Evolutionary conservation across 1,139 yeast species (phyloP), one percentile per base, ranked within the genome.

Genomic region (Pichia sp.): DNA sequence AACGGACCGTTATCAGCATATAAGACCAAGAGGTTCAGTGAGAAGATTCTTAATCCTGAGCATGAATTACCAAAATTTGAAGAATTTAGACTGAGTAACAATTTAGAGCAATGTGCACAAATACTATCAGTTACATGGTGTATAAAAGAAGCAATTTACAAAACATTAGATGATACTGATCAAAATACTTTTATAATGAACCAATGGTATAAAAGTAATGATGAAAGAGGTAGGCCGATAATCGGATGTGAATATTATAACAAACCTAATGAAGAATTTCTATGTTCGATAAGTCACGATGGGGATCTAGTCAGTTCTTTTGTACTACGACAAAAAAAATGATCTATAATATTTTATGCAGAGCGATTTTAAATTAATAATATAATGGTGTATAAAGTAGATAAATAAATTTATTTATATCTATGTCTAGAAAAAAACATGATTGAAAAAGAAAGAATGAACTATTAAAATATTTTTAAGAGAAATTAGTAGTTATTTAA

Each of bases 121-220:
- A 58, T 69, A 12, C 59, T 85, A 24, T 76, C 89, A 0, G 47
- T 42, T 12, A 52, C 73, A 10, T 85, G 95, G 94, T 83, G 90
- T 8, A 68, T 76, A 27, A 86, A 85, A 55, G 95, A 85, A 56
- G 92, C 95, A 0, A 59, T 83, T 6, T 85, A 69, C 62, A 85
- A 85, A 60, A 70, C 83, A 0, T 62, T 86, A 46, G 76, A 72
- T 39, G 49, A 59, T 0, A 52, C 50, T 2, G 75, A 74, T 39
- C 95, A 86, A 59, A 45, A 50, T 12, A 12, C 25, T 6, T 84
- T 84, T 56, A 64, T 63, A 39, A 82, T 86, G 66, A 72, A 68
- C 16, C 64, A 76, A 20, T 86, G 95, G 94, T 78, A 70, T 55
- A 69, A 80, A 43, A 41, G 42, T 8, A 68, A 70, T 41, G 67